Percentiles rank a stretch among this genome's conserved stretches.
Evolutionary conservation across 2,329 filamentous ascomycete genomes (phyloP).

Genomic region (Talaromyces sp.): DNA sequence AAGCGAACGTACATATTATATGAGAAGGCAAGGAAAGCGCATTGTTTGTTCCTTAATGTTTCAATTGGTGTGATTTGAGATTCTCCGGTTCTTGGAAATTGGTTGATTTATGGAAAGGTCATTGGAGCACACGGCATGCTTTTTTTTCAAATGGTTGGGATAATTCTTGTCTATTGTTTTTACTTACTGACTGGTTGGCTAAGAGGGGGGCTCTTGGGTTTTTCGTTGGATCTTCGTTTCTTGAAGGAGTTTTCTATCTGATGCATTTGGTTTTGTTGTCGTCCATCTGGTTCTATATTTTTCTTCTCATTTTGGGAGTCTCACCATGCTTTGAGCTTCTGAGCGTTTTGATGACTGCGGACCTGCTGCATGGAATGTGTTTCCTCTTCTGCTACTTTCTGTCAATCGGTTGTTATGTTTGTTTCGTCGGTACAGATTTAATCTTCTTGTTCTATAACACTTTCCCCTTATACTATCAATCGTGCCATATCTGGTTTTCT

Average conservation of each 20-base stretch:
- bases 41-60: slow-evolving; percentile 18
- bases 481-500: background rate
- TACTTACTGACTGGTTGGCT: slow-evolving; percentile 22
- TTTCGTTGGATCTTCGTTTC: slow-evolving; percentile 21
- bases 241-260: slow-evolving; percentile 25
- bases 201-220: slow-evolving; percentile 1
- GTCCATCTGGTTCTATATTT: background rate
- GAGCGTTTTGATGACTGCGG: slow-evolving; percentile 18
- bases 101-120: slow-evolving; percentile 24
- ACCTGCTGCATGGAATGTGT: slow-evolving; percentile 16
- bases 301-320: slow-evolving; percentile 13
- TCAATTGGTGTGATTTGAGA: background rate
- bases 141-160: background rate
- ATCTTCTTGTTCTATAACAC: slow-evolving; percentile 3
- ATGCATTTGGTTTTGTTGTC: slow-evolving; percentile 20
- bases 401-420: background rate
- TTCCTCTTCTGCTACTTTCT: background rate
- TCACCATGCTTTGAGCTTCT: slow-evolving; percentile 15
- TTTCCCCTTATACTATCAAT: background rate
- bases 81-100: slow-evolving; percentile 19
- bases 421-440: slow-evolving; percentile 7
- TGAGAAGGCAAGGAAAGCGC: slow-evolving; percentile 25
- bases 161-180: slow-evolving; percentile 4
- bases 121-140: slow-evolving; percentile 27
- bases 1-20: slow-evolving; percentile 34